Conservation (phyloP, 768 basidiomycete genomes). For the Hypsizygus marmoreus region DNA sequence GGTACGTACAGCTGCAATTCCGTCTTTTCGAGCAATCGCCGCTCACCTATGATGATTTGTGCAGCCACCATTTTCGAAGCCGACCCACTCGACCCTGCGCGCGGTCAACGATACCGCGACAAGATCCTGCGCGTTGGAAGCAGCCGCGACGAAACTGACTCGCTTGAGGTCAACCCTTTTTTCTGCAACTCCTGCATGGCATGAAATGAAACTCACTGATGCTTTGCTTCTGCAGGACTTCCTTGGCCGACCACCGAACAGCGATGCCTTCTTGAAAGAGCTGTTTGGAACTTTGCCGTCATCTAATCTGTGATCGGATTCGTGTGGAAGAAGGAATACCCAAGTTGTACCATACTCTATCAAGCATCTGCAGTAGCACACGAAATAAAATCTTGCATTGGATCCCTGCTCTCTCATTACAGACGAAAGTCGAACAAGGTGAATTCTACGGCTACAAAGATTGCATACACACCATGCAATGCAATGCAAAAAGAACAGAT, state of each 20-base stretch:
- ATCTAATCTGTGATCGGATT: too few relatives aligned
- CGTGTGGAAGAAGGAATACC: too few relatives aligned
- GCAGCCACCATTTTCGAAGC: slow-evolving; percentile 73
- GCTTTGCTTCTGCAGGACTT: slow-evolving; percentile 53
- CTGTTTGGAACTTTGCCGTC: slow-evolving; percentile 55
- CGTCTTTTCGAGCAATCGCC: background rate
- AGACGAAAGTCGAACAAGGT: too few relatives aligned
- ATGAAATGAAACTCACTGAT: too few relatives aligned
- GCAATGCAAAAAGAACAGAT: too few relatives aligned
- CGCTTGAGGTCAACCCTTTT: slow-evolving; percentile 56
- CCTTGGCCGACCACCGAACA: slow-evolving; percentile 74
- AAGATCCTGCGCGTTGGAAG: slow-evolving; percentile 77
- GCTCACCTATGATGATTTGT: background rate
- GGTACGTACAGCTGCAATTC: slow-evolving; percentile 31
- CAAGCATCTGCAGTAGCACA: too few relatives aligned
- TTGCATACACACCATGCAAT: too few relatives aligned
- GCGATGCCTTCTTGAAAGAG: slow-evolving; percentile 72
- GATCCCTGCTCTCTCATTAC: too few relatives aligned
- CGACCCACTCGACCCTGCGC: slow-evolving; percentile 70
- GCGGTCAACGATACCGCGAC: slow-evolving; percentile 70
- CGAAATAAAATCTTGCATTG: too few relatives aligned
- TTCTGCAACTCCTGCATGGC: background rate
- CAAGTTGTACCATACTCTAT: too few relatives aligned
- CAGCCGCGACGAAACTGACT: slow-evolving; percentile 77
- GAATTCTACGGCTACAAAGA: too few relatives aligned